A percentile compares a stretch with the other conserved stretches of the same genome.
phyloP scores from a whole-genome alignment of 768 basidiomycete genomes.

The Podaxis carcinomalis region DNA sequence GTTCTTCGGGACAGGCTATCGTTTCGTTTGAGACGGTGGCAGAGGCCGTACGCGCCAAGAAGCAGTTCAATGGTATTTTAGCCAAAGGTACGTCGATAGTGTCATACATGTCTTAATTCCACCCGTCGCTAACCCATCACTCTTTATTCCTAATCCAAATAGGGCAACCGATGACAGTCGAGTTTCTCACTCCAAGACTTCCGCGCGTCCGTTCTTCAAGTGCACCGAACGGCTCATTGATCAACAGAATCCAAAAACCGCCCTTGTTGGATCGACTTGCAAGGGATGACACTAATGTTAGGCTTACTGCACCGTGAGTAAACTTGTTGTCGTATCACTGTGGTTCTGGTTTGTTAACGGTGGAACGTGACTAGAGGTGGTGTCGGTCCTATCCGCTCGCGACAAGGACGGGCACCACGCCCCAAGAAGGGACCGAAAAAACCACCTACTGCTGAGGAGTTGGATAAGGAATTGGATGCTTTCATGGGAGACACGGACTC shows the following conservation, averaged over 20 bases:
- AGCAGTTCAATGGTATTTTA: conserved; percentile 79
- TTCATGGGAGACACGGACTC: conserved; percentile 67
- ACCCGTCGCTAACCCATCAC: neutral
- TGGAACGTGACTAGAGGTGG: conserved; percentile 20
- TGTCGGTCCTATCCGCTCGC: conserved; percentile 46
- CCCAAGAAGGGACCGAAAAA: conserved; percentile 28
- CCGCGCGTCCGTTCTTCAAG: conserved; percentile 47
- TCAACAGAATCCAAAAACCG: conserved; percentile 74
- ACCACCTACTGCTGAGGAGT: conserved; percentile 73
- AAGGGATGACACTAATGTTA: conserved; percentile 36
- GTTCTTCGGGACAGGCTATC: conserved; percentile 80
- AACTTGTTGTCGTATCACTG: neutral
- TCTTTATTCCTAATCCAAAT: neutral
- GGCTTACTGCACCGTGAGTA: conserved; percentile 31
- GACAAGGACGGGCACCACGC: conserved; percentile 28
- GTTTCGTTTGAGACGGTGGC: conserved; percentile 73
- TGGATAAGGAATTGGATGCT: conserved; percentile 86
- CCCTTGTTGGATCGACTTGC: conserved; percentile 65
- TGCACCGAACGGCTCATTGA: conserved; percentile 55
- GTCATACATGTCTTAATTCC: neutral
- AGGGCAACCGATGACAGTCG: conserved; percentile 80
- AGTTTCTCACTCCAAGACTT: conserved; percentile 45
- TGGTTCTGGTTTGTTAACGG: neutral
- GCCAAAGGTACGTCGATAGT: conserved; percentile 68
- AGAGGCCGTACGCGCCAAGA: conserved; percentile 82